Conservation (phyloP, 1,284 basidiomycete genomes). For the Phellinidium pouzarii region DNA sequence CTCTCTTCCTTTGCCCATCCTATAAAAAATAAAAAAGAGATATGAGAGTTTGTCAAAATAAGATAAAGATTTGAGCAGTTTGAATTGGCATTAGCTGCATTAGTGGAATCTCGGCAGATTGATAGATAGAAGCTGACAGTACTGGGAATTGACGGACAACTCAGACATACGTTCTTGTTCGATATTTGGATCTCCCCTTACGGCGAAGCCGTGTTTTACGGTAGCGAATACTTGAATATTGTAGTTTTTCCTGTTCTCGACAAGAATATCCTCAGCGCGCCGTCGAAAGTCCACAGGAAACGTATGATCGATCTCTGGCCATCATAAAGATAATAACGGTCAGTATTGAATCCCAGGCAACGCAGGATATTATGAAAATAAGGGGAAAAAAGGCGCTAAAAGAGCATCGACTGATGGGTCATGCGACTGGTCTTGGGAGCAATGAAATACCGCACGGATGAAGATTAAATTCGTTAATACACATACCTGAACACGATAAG, state of each 20-base stretch:
- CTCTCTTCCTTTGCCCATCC: conserved; percentile 59
- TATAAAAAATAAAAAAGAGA: conserved; percentile 21
- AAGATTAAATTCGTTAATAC: neutral
- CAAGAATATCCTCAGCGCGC: conserved; percentile 40
- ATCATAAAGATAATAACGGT: no score
- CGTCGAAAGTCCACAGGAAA: conserved; percentile 39
- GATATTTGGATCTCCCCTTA: conserved; percentile 33
- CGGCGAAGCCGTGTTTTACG: conserved; percentile 40
- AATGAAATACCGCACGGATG: neutral
- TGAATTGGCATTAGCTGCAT: neutral
- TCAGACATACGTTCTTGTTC: conserved; percentile 36
- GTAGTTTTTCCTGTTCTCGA: conserved; percentile 37
- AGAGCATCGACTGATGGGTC: no score
- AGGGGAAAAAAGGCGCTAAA: no score
- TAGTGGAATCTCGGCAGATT: neutral
- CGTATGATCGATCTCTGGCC: conserved; percentile 38
- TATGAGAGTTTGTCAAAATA: neutral
- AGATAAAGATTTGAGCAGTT: neutral
- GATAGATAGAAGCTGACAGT: neutral
- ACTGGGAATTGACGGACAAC: neutral
- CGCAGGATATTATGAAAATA: no score
- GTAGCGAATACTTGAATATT: conserved; percentile 44
- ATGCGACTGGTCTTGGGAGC: neutral
- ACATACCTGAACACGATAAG: conserved; percentile 44
- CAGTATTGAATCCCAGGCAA: neutral